Conservation (phyloP, 2,329 filamentous ascomycete species). For the Aspergillus ruber region DNA sequence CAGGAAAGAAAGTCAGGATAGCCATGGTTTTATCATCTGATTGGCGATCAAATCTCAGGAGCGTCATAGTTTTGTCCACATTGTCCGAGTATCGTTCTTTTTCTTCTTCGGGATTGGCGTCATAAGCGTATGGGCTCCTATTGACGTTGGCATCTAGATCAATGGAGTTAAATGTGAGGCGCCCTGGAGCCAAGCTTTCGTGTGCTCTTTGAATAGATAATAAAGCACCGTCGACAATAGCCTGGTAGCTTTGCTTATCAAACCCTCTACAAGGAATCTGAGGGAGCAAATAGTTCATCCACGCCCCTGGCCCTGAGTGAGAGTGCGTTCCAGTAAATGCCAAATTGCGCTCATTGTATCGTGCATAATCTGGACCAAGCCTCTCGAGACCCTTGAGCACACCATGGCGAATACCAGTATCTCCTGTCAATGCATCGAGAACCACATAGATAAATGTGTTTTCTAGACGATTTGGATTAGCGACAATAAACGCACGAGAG, state of each 20-base stretch:
- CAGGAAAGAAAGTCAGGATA: slow-evolving; percentile 82
- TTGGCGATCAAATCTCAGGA: slow-evolving; percentile 69
- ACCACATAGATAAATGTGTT: slow-evolving; percentile 83
- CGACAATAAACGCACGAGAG: slow-evolving; percentile 83
- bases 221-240: slow-evolving; percentile 79
- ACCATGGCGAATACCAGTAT: slow-evolving; percentile 82
- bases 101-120: slow-evolving; percentile 75
- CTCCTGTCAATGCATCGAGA: slow-evolving; percentile 78
- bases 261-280: slow-evolving; percentile 87
- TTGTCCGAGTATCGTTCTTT: slow-evolving; percentile 59
- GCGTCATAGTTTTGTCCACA: slow-evolving; percentile 70
- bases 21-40: slow-evolving; percentile 72
- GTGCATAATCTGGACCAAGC: slow-evolving; percentile 64
- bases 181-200: slow-evolving; percentile 61
- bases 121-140: slow-evolving; percentile 79
- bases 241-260: slow-evolving; percentile 75
- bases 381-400: slow-evolving; percentile 67
- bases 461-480: slow-evolving; percentile 55
- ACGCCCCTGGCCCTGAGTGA: slow-evolving; percentile 84
- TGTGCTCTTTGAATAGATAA: slow-evolving; percentile 79
- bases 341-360: slow-evolving; percentile 74
- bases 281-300: slow-evolving; percentile 89
- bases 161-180: slow-evolving; percentile 62
- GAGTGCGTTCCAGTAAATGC: slow-evolving; percentile 91
- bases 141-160: slow-evolving; percentile 79